Evolutionary conservation across 345 rosid genomes (phyloP).

Genomic region (Melaleuca quinquenervia): DNA sequence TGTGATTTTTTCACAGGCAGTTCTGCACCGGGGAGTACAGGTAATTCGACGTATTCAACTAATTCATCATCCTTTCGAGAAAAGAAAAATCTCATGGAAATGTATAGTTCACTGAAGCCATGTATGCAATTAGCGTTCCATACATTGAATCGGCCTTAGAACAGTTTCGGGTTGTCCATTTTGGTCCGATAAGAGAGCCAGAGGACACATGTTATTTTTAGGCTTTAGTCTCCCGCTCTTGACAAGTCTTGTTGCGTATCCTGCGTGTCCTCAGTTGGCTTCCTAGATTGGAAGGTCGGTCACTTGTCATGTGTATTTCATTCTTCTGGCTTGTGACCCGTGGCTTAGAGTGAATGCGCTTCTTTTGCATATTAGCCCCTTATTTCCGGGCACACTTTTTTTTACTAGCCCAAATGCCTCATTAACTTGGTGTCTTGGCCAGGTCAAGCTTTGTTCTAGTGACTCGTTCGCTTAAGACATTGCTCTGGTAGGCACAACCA

Average conservation of each 20-base stretch:
- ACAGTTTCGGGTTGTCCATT: background rate
- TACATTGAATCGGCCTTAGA: background rate
- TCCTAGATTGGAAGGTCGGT: background rate
- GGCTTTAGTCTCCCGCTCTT: background rate
- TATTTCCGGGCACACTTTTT: background rate
- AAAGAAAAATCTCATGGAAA: background rate
- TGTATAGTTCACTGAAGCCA: background rate
- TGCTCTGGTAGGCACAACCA: background rate
- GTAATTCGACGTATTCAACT: slow-evolving; percentile 9
- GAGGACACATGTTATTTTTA: background rate
- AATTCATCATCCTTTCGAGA: background rate
- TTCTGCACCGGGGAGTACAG: slow-evolving; percentile 93
- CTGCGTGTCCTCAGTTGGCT: background rate
- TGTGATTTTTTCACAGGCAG: slow-evolving; percentile 45
- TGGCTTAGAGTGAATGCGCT: background rate
- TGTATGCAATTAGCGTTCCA: accelerated
- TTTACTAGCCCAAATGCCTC: background rate
- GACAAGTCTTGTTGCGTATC: background rate
- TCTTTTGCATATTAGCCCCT: background rate
- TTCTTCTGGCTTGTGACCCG: background rate
- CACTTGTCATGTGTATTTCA: background rate
- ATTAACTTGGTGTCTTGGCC: background rate
- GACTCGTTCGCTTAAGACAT: background rate
- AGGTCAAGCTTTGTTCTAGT: background rate
- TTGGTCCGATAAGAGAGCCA: background rate